phyloP scores from a whole-genome alignment of 1,284 basidiomycete genomes.

The Leccinum griseonigrum region DNA sequence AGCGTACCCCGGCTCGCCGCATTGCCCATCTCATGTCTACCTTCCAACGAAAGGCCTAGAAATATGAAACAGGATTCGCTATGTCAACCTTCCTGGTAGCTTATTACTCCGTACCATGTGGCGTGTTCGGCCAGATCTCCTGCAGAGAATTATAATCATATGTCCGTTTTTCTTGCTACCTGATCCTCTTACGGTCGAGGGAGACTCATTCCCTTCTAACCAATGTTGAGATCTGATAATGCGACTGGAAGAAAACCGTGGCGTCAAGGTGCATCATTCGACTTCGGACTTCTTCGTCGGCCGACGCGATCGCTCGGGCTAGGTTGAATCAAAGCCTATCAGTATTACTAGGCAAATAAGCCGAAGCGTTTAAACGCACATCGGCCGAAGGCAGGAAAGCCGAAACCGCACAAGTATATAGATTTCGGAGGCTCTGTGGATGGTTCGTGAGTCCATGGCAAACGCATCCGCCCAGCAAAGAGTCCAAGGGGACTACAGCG shows the following conservation, averaged over 20 bases:
- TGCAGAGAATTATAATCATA: not conserved
- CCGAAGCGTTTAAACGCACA: not conserved
- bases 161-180: not conserved
- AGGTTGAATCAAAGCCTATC: not conserved
- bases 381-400: conserved; percentile 25
- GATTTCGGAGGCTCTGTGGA: not conserved
- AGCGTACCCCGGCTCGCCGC: not conserved
- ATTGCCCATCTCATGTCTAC: not conserved
- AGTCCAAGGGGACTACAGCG: conserved; percentile 41
- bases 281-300: conserved; percentile 18
- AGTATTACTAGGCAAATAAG: not conserved
- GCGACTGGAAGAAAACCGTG: too few relatives aligned
- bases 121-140: not conserved
- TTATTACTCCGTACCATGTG: not conserved
- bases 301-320: conserved; percentile 11
- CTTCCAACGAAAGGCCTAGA: not conserved
- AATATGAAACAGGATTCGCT: not conserved
- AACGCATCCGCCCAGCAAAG: not conserved
- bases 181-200: not conserved
- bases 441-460: conserved; percentile 9
- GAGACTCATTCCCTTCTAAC: not conserved
- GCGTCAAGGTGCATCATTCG: not conserved
- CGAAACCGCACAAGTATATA: conserved; percentile 19
- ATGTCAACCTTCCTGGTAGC: not conserved
- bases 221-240: not conserved